Evolutionary conservation across 305 asterid genomes (phyloP), one percentile per base, ranked within the genome.

Genomic region (Nicotiana rustica): DNA sequence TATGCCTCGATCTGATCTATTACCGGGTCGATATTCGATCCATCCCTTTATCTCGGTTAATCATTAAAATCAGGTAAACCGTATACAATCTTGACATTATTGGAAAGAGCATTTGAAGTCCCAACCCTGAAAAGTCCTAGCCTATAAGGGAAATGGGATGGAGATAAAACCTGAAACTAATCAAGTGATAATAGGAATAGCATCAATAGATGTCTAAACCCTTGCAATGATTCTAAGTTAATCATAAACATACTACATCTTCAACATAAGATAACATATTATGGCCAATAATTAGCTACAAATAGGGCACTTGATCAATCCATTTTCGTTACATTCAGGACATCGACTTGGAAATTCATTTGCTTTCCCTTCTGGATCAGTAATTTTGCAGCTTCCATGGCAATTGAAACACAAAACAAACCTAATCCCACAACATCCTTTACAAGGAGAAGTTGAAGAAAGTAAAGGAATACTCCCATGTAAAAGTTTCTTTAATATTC

Each of bases 241-340:
- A 14, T 55, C 60, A 55, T 55, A 55, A 55, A 55, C 18, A 55
- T 13, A 41, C 2, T 41, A 41, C 47, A 41, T 41, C 47, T 41
- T 41, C 47, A 2, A 33, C 47, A 41, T 41, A 41, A 71, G 59
- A 75, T 17, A 55, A 35, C 5, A 25, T 4, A 67, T 78, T 81
- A 75, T 19, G 78, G 68, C 31, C 4, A 47, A 56, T 29, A 67
- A 55, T 81, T 81, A 86, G 84, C 86, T 83, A 88, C 98, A 94
- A 79, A 89, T 49, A 10, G 87, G 87, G 84, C 98, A 94, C 90
- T 89, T 92, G 13, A 94, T 81, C 86, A 92, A 79, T 79, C 98
- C 98, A 89, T 93, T 94, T 61, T 94, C 98, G 76, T 94, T 94
- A 75, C 98, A 94, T n/a, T 87, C 90, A 59, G 86, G 86, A 65